phyloP scores from a whole-genome alignment of 177 flowering plant genomes.

The Vitis hybrid region DNA sequence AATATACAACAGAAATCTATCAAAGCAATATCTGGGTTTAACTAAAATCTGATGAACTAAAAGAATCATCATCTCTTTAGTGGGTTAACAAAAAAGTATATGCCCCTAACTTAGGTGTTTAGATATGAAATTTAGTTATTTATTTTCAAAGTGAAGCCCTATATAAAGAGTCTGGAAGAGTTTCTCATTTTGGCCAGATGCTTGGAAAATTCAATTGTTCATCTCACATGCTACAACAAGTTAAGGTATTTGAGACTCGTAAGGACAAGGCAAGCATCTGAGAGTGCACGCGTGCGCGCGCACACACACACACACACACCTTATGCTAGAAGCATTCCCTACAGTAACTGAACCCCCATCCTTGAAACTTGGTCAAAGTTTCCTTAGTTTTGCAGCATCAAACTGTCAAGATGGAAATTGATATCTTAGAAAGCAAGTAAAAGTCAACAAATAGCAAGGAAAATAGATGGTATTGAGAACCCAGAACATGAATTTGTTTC shows the following conservation, averaged over 20 bases:
- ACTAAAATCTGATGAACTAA: neutral
- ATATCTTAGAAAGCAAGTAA: too few species aligned
- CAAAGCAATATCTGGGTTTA: neutral
- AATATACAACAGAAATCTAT: neutral
- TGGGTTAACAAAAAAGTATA: neutral
- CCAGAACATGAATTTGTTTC: too few species aligned
- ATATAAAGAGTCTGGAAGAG: too few species aligned
- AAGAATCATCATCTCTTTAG: neutral
- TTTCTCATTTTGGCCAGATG: too few species aligned
- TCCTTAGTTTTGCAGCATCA: slow-evolving; percentile 80
- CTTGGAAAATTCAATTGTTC: too few species aligned
- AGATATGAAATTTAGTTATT: too few species aligned
- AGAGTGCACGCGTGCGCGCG: neutral
- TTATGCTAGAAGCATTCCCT: slow-evolving; percentile 94
- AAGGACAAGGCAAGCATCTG: neutral
- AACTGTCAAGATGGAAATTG: slow-evolving; percentile 39
- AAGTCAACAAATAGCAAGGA: too few species aligned
- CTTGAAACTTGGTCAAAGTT: slow-evolving; percentile 93
- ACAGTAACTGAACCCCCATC: slow-evolving; percentile 93
- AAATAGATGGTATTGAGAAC: too few species aligned
- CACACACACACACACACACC: slow-evolving; percentile 26
- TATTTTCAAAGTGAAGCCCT: too few species aligned
- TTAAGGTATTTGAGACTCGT: too few species aligned
- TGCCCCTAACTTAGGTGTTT: too few species aligned
- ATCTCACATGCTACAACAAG: too few species aligned